Conservation (phyloP, 148 eudicot species). For the Rhododendron mucronatum region DNA sequence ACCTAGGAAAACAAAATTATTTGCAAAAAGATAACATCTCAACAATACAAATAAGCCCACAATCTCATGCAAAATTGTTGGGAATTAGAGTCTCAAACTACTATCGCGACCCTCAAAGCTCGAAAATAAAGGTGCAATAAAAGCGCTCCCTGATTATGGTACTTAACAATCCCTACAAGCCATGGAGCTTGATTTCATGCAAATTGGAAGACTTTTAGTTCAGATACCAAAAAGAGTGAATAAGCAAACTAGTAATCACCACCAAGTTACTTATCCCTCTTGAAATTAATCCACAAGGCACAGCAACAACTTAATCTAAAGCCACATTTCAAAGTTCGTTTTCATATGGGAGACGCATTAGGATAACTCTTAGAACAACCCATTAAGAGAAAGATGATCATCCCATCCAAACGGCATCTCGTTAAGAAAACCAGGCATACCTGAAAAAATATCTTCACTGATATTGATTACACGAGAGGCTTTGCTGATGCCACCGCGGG, state of each 20-base stretch:
- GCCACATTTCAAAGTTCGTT: background rate
- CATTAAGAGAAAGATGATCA: background rate
- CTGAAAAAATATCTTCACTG: conserved; percentile 96
- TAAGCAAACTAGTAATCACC: background rate
- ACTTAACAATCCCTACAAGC: background rate
- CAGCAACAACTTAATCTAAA: background rate
- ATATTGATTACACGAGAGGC: conserved; percentile 97
- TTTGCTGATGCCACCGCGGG: conserved; percentile 99
- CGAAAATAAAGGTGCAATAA: background rate
- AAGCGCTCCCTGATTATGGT: background rate
- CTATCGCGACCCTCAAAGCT: background rate
- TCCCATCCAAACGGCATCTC: background rate
- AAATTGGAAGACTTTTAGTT: background rate
- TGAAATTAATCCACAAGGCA: background rate
- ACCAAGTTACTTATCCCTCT: background rate
- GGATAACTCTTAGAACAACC: background rate
- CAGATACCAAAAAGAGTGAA: background rate
- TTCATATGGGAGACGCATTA: background rate
- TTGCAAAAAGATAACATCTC: background rate
- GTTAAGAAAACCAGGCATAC: conserved; percentile 29
- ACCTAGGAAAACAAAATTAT: background rate
- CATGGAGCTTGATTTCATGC: background rate
- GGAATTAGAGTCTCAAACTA: background rate
- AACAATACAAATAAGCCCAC: background rate
- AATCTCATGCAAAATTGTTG: background rate